A percentile compares a stretch with the other conserved stretches of the same genome.
phyloP scores from a whole-genome alignment of 352 stramenopile genomes.

The Pythium diclinum region DNA sequence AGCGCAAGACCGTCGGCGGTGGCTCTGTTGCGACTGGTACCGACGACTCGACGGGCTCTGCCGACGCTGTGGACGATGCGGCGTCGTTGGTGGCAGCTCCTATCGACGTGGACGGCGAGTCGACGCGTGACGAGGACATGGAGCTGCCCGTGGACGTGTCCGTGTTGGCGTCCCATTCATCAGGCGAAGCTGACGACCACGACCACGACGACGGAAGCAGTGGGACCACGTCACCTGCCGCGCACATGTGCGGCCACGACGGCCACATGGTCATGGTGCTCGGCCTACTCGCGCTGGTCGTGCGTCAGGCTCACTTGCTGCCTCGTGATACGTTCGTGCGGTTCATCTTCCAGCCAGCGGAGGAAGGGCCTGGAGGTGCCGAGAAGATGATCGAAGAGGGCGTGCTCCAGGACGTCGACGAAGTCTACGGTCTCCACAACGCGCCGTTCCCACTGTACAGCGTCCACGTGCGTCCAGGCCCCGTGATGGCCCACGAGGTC shows the following conservation, averaged over 20 bases:
- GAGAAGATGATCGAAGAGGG: conserved; percentile 93
- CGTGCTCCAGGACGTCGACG: conserved; percentile 78
- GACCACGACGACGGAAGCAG: conserved; percentile 30
- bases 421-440: conserved; percentile 94
- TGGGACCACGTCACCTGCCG: conserved; percentile 29
- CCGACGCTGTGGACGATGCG: not conserved
- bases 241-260: conserved; percentile 96
- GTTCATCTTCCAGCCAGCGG: conserved; percentile 96
- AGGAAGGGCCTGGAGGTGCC: conserved; percentile 89
- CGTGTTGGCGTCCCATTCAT: conserved; percentile 26
- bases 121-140: conserved; percentile 31
- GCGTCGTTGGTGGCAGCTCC: not conserved
- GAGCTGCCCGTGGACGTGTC: conserved; percentile 20
- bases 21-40: not conserved
- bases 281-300: conserved; percentile 81
- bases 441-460: conserved; percentile 86
- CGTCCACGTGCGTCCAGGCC: conserved; percentile 84
- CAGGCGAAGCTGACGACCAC: conserved; percentile 41
- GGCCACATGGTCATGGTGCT: conserved; percentile 94
- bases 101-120: not conserved
- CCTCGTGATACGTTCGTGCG: conserved; percentile 79
- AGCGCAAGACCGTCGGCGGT: conserved; percentile 37
- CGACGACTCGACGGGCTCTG: not conserved
- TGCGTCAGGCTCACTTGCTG: conserved; percentile 65
- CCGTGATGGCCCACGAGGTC: conserved; percentile 91